Conservation (phyloP, 2,329 filamentous ascomycete genomes). For the Cyphellophora attinorum region DNA sequence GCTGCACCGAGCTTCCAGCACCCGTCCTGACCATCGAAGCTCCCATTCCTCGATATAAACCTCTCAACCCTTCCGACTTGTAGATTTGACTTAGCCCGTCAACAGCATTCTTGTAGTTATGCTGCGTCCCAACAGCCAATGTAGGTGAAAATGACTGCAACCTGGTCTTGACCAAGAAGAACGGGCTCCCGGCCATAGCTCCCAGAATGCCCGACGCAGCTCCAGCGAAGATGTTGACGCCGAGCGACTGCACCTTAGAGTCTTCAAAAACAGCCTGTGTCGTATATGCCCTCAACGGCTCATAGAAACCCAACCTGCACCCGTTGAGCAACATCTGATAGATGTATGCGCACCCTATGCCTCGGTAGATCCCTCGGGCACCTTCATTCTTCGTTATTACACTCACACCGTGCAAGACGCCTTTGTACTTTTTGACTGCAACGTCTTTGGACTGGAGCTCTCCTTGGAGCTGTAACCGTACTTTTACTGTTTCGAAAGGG, state of each 20-base stretch:
- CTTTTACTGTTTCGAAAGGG: slow-evolving; percentile 98
- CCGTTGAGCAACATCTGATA: slow-evolving; percentile 96
- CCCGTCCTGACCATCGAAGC: slow-evolving; percentile 95
- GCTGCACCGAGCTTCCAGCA: slow-evolving; percentile 88
- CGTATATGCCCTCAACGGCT: slow-evolving; percentile 70
- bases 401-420: slow-evolving; percentile 80
- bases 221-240: slow-evolving; percentile 87
- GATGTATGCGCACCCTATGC: slow-evolving; percentile 83
- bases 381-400: slow-evolving; percentile 91
- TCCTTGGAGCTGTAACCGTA: slow-evolving; percentile 94
- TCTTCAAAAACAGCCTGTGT: slow-evolving; percentile 64
- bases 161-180: slow-evolving; percentile 96
- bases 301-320: slow-evolving; percentile 94
- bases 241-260: slow-evolving; percentile 67
- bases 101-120: slow-evolving; percentile 74
- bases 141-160: slow-evolving; percentile 90
- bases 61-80: slow-evolving; percentile 62
- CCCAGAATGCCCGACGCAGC: slow-evolving; percentile 83
- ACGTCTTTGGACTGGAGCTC: slow-evolving; percentile 81
- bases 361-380: slow-evolving; percentile 72
- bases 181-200: slow-evolving; percentile 85
- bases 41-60: slow-evolving; percentile 80
- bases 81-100: slow-evolving; percentile 80
- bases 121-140: slow-evolving; percentile 92
- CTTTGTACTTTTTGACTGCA: slow-evolving; percentile 79